These are phyloP conservation scores for Boletus bicolor DNA, from an alignment of 768 basidiomycete genomes.

Conservation along the genomic window DNA sequence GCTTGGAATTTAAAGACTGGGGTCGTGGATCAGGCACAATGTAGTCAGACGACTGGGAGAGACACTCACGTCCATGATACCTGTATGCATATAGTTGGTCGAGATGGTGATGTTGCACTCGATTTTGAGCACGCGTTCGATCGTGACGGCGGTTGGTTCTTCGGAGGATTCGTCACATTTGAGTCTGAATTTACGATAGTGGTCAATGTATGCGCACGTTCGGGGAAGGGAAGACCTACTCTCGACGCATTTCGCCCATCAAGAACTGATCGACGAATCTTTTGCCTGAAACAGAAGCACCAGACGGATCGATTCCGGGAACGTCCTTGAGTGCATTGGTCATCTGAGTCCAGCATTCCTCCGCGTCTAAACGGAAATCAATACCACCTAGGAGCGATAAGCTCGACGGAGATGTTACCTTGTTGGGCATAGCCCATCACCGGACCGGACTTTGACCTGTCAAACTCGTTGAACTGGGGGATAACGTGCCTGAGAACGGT, in stretches of 20 bases:
- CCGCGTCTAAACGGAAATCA: slow-evolving; percentile 60
- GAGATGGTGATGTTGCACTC: slow-evolving; percentile 86
- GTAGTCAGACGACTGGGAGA: not conserved
- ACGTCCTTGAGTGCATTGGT: slow-evolving; percentile 71
- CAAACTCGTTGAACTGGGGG: slow-evolving; percentile 87
- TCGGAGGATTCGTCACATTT: slow-evolving; percentile 80
- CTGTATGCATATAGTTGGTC: slow-evolving; percentile 87
- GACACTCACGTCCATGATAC: slow-evolving; percentile 70
- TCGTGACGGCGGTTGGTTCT: slow-evolving; percentile 60
- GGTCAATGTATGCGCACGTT: slow-evolving; percentile 13
- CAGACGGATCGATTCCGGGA: slow-evolving; percentile 40
- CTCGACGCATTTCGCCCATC: slow-evolving; percentile 73
- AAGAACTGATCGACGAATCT: slow-evolving; percentile 80
- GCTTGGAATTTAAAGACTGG: slow-evolving; percentile 81
- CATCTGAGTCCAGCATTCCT: slow-evolving; percentile 84
- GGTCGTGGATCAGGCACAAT: not conserved
- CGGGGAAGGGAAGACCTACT: slow-evolving; percentile 36
- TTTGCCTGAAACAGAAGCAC: slow-evolving; percentile 34
- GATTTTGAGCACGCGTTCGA: slow-evolving; percentile 80
- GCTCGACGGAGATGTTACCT: slow-evolving; percentile 30
- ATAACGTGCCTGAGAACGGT: slow-evolving; percentile 67
- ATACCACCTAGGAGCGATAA: not conserved
- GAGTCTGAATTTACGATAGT: slow-evolving; percentile 45
- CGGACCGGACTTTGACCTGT: slow-evolving; percentile 41
- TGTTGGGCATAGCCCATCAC: slow-evolving; percentile 75